phyloP scores from a whole-genome alignment of 192 early-diverging fungal genomes.

The Umbelopsis sp. region DNA sequence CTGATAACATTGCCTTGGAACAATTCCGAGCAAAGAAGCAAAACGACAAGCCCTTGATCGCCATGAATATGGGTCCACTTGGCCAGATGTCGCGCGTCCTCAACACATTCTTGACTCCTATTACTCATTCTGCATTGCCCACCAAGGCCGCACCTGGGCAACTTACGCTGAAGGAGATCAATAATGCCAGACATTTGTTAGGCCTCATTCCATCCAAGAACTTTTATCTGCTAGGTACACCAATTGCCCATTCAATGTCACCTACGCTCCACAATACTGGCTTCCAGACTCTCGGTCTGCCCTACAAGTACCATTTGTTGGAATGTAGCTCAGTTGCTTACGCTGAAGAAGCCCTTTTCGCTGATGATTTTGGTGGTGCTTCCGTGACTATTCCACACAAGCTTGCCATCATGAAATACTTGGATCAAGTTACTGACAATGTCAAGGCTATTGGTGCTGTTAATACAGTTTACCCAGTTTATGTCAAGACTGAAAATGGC shows the following conservation, averaged over 20 bases:
- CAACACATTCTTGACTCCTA: constrained; percentile 91
- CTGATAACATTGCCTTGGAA: constrained; percentile 84
- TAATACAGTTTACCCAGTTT: constrained; percentile 76
- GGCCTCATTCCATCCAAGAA: constrained; percentile 69
- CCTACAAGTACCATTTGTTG: constrained; percentile 74
- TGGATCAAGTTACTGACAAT: constrained; percentile 71
- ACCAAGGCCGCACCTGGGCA: constrained; percentile 92
- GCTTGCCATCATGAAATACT: constrained; percentile 76
- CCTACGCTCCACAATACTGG: constrained; percentile 93
- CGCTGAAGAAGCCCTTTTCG: constrained; percentile 54
- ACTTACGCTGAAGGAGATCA: constrained; percentile 79
- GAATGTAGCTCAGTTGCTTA: constrained; percentile 69
- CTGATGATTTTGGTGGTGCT: constrained; percentile 84
- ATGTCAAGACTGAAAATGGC: constrained; percentile 32
- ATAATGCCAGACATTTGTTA: constrained; percentile 64
- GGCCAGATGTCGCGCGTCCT: constrained; percentile 92
- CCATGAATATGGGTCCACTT: constrained; percentile 88
- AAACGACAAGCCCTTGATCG: constrained; percentile 77
- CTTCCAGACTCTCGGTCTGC: constrained; percentile 83
- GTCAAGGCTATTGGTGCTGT: constrained; percentile 92
- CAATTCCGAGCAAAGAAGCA: constrained; percentile 60
- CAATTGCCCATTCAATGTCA: constrained; percentile 88
- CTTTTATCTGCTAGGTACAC: constrained; percentile 88
- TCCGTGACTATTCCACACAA: constrained; percentile 97
- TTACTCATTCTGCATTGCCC: constrained; percentile 84